Base-by-base conservation (phyloP, 2,329 filamentous ascomycete species). In the Sporothrix euskadiensis region DNA sequence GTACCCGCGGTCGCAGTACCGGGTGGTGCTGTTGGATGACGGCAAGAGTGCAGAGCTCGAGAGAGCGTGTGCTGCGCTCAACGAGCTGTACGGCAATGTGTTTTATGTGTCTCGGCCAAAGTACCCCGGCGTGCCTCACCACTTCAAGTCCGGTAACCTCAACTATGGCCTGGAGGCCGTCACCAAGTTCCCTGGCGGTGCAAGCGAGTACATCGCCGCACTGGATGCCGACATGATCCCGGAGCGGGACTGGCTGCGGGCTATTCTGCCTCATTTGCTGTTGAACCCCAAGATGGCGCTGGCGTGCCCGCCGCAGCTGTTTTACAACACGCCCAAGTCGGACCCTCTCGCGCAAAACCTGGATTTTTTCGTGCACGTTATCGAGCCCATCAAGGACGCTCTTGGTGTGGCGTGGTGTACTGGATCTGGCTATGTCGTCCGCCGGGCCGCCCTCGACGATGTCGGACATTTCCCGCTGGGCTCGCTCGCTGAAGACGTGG, bases 191-290 rank as follows among this genome's bases (percentile, higher is more conserved):
- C 85, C 86, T 0, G 87, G 86, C 22, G 88, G 88, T 32, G 82
- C 86, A n/a, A 83, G 83, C 56, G 83, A 87, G 77, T 90, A 84
- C 79, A 87, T 90, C 78, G 89, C 88, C n/a, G 87, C 87, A 54
- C 81, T 91, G 47, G 89, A 91, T 78, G 89, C 89, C 26, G 89
- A 91, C 78, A 91, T 91, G 85, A 90, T 91, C 79, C 87, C 88
- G 7, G 87, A 90, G 79, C 83, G 82, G 71, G 81, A 86, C 65
- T 91, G 88, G 88, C 83, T 90, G 16, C 85, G 88, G 52, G 85
- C 87, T 30, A 79, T 88, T 14, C 79, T 90, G n/a, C 87, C 89
- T 71, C 89, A 90, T 77, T 78, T 90, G 73, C 77, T 90, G 22
- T 79, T 83, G 73, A 87, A 90, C 77, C 82, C 84, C 56, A 87